Evolutionary conservation across 2,329 filamentous ascomycete species (phyloP), one percentile per base, ranked within the genome.

Genomic region (Arthrobotrys sphaeroides): DNA sequence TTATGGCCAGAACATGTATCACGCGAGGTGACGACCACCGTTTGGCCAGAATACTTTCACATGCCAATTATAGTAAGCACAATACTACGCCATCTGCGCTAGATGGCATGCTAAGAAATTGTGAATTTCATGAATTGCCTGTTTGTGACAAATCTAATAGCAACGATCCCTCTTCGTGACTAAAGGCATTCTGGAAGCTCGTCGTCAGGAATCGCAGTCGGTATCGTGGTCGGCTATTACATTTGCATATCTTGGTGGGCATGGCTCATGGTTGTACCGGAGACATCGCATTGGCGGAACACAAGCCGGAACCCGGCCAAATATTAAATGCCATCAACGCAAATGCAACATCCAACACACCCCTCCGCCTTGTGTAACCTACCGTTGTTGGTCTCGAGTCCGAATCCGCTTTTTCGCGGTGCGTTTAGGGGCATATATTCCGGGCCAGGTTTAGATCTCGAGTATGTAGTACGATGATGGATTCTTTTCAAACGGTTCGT

Each of bases 21-120:
- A 51, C 61, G 47, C 51, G 61, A 66, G 40, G 20, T 26, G 49
- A 13, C 10, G 22, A 66, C 61, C 61, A 66, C 47, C 22, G 38
- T 20, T 31, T 38, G 49, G 38, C 36, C 36, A 40, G 45, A 6
- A 26, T 36, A 31, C 31, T n/a, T 68, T 68, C 51, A 60, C 53
- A 59, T 68, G 51, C 64, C 64, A 59, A 26, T 49, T 68, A 42
- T 31, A 13, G 51, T 31, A 67, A 45, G 45, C 9, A 18, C 40
- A 24, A 16, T 60, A 20, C 26, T 33, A 26, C 16, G 16, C n/a
- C n/a, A 13, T 18, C 26, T 33, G 47, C 16, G 16, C n/a, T 38
- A 13, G 7, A 43, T 1, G 26, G 45, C n/a, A 28, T 49, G 28
- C 45, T 49, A 24, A 38, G 10, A 5, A 28, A 62, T 62, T 43